Evolutionary conservation across 148 eudicot species (phyloP).

Genomic region (Tetragonia tetragonoides): DNA sequence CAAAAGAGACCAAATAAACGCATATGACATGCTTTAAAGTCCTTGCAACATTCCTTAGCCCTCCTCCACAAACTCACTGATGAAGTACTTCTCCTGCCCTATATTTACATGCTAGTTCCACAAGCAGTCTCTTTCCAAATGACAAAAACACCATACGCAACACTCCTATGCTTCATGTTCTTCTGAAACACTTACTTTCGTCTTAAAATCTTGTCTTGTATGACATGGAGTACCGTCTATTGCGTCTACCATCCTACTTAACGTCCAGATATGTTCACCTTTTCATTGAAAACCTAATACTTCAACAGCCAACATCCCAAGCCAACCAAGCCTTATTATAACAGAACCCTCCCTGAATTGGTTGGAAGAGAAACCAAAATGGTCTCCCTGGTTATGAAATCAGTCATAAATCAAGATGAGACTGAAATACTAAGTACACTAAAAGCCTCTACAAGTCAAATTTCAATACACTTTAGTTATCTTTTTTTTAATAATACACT

Average conservation of each 20-base stretch:
- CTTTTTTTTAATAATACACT: neutral
- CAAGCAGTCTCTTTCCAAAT: neutral
- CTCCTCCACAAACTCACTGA: neutral
- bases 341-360: neutral
- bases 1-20: neutral
- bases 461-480: neutral
- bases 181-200: neutral
- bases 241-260: no score
- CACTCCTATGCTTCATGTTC: neutral
- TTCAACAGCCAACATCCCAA: neutral
- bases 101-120: neutral
- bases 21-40: neutral
- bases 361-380: neutral
- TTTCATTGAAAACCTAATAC: neutral
- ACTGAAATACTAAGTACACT: neutral
- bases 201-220: neutral
- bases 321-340: neutral
- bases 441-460: neutral
- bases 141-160: neutral
- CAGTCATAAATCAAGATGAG: neutral
- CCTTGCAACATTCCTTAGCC: neutral
- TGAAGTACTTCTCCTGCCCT: neutral
- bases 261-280: neutral
- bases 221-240: neutral
- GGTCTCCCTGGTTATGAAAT: neutral